These are phyloP conservation scores for Claviceps fusiformis DNA, from an alignment of 2,329 filamentous ascomycete species.

Conservation along the genomic window DNA sequence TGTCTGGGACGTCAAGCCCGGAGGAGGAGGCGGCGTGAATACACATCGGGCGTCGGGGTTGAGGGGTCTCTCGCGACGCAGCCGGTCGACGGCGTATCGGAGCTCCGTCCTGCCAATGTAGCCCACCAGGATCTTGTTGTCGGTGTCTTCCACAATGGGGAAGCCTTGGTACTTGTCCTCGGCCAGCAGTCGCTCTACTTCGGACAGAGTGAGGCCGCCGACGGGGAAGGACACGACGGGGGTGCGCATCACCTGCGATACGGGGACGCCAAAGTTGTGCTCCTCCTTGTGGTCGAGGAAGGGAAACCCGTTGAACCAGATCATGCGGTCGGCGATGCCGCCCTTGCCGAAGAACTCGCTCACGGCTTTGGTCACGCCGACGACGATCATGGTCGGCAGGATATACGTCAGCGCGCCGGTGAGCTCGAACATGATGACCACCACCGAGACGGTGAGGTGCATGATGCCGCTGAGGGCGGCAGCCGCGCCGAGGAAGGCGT, in stretches of 20 bases:
- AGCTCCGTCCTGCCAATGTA: conserved; percentile 91
- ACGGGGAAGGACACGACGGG: conserved; percentile 62
- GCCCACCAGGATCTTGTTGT: conserved; percentile 61
- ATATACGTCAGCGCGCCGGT: conserved; percentile 97
- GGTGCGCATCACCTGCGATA: conserved; percentile 77
- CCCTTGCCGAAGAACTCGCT: conserved; percentile 86
- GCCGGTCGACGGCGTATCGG: conserved; percentile 74
- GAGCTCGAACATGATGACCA: conserved; percentile 98
- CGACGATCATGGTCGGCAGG: conserved; percentile 95
- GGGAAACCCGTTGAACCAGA: conserved; percentile 95
- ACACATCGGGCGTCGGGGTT: conserved; percentile 56
- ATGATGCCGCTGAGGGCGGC: conserved; percentile 92
- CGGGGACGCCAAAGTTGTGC: conserved; percentile 88
- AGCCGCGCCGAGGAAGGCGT: conserved; percentile 86
- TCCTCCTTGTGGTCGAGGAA: conserved; percentile 97
- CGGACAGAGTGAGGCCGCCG: conserved; percentile 58
- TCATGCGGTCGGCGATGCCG: conserved; percentile 95
- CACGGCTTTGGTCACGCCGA: conserved; percentile 90
- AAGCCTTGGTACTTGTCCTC: conserved; percentile 85
- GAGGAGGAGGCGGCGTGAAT: conserved; percentile 41
- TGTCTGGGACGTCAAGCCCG: conserved; percentile 16
- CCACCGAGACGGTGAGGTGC: conserved; percentile 93
- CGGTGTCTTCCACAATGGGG: conserved; percentile 68
- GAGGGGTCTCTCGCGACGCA: conserved; percentile 56
- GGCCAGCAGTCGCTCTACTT: conserved; percentile 61